phyloP scores from a whole-genome alignment of 345 rosid genomes.

The Salix brachista region DNA sequence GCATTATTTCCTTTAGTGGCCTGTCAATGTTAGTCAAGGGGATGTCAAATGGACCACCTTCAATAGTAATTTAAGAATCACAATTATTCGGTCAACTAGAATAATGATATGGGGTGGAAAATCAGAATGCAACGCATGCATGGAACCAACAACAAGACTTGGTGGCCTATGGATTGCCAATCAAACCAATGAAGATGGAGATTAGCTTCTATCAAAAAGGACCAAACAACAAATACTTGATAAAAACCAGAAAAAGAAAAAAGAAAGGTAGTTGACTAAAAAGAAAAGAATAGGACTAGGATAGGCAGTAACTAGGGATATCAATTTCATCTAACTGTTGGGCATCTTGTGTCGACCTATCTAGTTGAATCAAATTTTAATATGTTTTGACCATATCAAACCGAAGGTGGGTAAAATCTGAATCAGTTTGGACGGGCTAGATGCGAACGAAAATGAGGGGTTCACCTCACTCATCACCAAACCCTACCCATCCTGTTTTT shows the following conservation, averaged over 20 bases:
- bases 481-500: too few relatives aligned
- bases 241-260: background rate
- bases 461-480: too few relatives aligned
- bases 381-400: too few relatives aligned
- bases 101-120: too few relatives aligned
- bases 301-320: background rate
- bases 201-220: background rate
- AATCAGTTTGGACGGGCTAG: too few relatives aligned
- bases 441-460: too few relatives aligned
- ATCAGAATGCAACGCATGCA: background rate
- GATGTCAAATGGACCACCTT: conserved; percentile 7
- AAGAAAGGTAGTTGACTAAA: background rate
- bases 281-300: background rate
- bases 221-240: background rate
- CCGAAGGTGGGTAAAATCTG: too few relatives aligned
- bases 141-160: background rate
- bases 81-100: too few relatives aligned
- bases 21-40: conserved; percentile 29
- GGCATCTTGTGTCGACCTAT: too few relatives aligned
- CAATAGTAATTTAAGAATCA: background rate
- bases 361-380: too few relatives aligned
- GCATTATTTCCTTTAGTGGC: conserved; percentile 47
- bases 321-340: too few relatives aligned
- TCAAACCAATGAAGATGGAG: background rate
- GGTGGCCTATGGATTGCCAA: background rate